phyloP scores from a whole-genome alignment of 2,329 filamentous ascomycete species.

The Thyridium curvatum region DNA sequence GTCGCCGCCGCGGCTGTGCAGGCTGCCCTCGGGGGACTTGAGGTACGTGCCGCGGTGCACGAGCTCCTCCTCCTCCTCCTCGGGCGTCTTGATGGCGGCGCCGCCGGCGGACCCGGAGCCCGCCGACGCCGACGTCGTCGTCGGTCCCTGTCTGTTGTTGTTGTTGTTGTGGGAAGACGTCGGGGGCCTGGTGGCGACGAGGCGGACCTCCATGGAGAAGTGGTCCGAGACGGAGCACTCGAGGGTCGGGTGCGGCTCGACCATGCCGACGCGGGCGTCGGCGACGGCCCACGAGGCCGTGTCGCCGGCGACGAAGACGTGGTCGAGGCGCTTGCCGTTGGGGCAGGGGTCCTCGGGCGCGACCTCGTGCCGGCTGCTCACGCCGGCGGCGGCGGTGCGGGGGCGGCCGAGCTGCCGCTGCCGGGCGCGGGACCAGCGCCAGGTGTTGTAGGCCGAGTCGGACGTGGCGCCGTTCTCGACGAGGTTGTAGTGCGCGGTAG shows the following conservation, averaged over 20 bases:
- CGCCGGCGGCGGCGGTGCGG: slow-evolving; percentile 7
- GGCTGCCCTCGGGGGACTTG: slow-evolving; percentile 26
- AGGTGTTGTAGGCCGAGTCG: slow-evolving; percentile 82
- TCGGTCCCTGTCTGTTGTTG: slow-evolving; percentile 7
- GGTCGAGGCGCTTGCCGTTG: slow-evolving; percentile 75
- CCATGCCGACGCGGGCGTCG: slow-evolving; percentile 70
- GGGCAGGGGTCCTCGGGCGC: slow-evolving; percentile 61
- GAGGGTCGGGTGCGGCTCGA: slow-evolving; percentile 70
- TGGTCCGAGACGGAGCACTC: slow-evolving; percentile 89
- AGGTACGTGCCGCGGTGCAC: slow-evolving; percentile 31
- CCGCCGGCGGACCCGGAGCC: not conserved
- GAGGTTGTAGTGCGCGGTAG: slow-evolving; percentile 73
- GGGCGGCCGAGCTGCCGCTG: slow-evolving; percentile 54
- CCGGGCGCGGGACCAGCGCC: slow-evolving; percentile 75
- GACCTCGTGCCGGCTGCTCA: slow-evolving; percentile 4
- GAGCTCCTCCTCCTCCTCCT: slow-evolving; percentile 15
- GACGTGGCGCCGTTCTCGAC: slow-evolving; percentile 79
- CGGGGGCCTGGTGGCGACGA: no score
- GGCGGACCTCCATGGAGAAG: slow-evolving; percentile 80
- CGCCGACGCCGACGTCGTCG: not conserved
- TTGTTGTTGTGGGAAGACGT: no score
- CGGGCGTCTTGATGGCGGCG: slow-evolving; percentile 1
- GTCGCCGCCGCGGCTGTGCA: slow-evolving; percentile 1
- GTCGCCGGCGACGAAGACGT: slow-evolving; percentile 63
- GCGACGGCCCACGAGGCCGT: slow-evolving; percentile 64